These are phyloP conservation scores for Sarcodon sp. DNA, from an alignment of 768 basidiomycete species.

Conservation along the genomic window DNA sequence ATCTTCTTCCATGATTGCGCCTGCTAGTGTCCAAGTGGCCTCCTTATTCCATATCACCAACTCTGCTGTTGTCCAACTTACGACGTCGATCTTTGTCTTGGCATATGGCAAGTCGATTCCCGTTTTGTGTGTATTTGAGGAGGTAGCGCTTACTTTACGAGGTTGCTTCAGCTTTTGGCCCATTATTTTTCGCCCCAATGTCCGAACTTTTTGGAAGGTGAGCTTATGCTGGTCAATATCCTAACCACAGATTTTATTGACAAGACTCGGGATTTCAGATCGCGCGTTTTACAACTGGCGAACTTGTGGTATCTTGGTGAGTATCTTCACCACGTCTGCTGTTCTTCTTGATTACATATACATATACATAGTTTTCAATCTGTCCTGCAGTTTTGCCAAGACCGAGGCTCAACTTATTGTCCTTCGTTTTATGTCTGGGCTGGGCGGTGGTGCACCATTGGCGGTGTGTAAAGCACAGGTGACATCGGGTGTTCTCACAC, in stretches of 20 bases:
- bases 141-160: background rate
- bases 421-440: constrained; percentile 56
- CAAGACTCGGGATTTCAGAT: too few species aligned
- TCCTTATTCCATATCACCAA: constrained; percentile 41
- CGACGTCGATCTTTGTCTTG: constrained; percentile 44
- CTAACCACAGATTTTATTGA: too few species aligned
- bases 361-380: constrained; percentile 35
- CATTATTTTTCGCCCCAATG: constrained; percentile 39
- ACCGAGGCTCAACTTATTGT: constrained; percentile 44
- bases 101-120: constrained; percentile 35
- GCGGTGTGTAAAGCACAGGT: constrained; percentile 18
- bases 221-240: too few species aligned
- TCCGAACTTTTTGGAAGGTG: constrained; percentile 61
- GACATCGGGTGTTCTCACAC: background rate
- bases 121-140: constrained; percentile 3
- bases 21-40: constrained; percentile 40
- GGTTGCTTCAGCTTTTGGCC: constrained; percentile 29
- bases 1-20: constrained; percentile 66
- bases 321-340: background rate
- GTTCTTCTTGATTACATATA: background rate
- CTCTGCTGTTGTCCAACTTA: constrained; percentile 35
- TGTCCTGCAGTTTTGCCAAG: constrained; percentile 45
- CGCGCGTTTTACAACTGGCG: constrained; percentile 42
- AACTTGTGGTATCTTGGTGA: constrained; percentile 59
- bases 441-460: constrained; percentile 65